Percentiles rank a stretch among this genome's conserved stretches.
Conservation (phyloP, 2,329 filamentous ascomycete species). For the Cladosporium sp. region DNA sequence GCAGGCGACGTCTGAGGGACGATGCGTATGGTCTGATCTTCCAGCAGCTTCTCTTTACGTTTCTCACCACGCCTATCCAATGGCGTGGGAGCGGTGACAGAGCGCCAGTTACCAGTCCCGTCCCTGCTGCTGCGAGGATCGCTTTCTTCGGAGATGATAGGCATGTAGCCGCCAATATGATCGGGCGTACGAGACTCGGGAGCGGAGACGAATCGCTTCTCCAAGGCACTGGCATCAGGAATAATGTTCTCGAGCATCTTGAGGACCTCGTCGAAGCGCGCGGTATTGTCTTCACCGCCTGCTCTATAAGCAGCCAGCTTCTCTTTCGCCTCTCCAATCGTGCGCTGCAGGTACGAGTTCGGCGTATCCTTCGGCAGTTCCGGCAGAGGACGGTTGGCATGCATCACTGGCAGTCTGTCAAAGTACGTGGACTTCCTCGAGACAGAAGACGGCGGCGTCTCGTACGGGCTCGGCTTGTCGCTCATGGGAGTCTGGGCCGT, state of each 20-base stretch:
- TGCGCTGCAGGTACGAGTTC: conserved; percentile 47
- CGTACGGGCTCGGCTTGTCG: conserved; percentile 35
- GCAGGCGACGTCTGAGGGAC: conserved; percentile 48
- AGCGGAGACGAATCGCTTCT: conserved; percentile 43
- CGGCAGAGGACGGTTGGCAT: conserved; percentile 38
- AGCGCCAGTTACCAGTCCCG: conserved; percentile 32
- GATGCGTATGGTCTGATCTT: conserved; percentile 48
- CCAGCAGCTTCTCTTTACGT: conserved; percentile 21
- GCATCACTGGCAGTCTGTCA: conserved; percentile 33
- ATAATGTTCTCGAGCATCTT: conserved; percentile 35
- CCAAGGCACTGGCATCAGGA: conserved; percentile 17
- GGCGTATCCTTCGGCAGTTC: conserved; percentile 42
- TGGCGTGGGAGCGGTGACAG: conserved; percentile 37
- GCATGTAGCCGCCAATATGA: conserved; percentile 33
- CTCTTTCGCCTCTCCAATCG: conserved; percentile 53
- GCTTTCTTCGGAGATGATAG: conserved; percentile 48
- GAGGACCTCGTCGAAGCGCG: conserved; percentile 54
- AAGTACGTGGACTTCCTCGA: conserved; percentile 25
- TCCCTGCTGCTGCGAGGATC: conserved; percentile 26
- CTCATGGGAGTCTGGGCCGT: conserved; percentile 36
- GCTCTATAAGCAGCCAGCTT: conserved; percentile 48
- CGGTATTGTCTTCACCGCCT: conserved; percentile 40
- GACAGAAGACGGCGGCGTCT: conserved; percentile 49
- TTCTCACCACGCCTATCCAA: conserved; percentile 13
- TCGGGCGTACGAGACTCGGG: conserved; percentile 31